These are phyloP conservation scores for Rhizophora mangle DNA, from an alignment of 345 rosid genomes.

Conservation along the genomic window DNA sequence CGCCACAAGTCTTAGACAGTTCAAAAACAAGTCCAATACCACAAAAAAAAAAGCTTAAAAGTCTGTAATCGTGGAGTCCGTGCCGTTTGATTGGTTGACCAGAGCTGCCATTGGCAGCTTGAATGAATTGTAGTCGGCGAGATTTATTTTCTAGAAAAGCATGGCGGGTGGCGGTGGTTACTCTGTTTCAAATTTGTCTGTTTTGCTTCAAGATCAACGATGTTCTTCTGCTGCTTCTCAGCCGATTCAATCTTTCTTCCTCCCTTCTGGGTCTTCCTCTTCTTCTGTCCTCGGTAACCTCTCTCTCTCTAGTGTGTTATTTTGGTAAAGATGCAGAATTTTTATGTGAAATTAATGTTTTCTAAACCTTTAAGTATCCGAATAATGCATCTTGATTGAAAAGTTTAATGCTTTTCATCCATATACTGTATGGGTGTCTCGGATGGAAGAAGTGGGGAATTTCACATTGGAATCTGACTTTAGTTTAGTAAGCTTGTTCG, in stretches of 20 bases:
- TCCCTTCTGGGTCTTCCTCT: slow-evolving; percentile 47
- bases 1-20: slow-evolving; percentile 51
- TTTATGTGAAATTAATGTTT: neutral
- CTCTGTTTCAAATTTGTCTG: slow-evolving; percentile 32
- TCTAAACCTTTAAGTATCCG: too few species aligned
- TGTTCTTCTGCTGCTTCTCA: slow-evolving; percentile 35
- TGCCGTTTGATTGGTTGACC: slow-evolving; percentile 7
- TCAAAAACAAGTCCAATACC: neutral
- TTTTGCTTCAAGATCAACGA: slow-evolving; percentile 44
- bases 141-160: slow-evolving; percentile 1
- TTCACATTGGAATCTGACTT: neutral
- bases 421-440: neutral
- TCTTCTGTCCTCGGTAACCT: slow-evolving; percentile 45
- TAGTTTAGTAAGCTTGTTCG: neutral
- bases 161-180: slow-evolving; percentile 42
- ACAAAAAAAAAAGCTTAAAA: neutral
- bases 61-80: slow-evolving; percentile 3
- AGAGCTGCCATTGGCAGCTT: slow-evolving; percentile 26
- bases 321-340: neutral
- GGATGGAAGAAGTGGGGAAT: neutral
- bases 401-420: neutral
- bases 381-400: neutral
- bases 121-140: neutral
- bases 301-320: neutral
- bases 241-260: slow-evolving; percentile 39